A percentile compares a stretch with the other conserved stretches of the same genome.
Conservation (phyloP, 306 rosid species). For the Purshia tridentata region DNA sequence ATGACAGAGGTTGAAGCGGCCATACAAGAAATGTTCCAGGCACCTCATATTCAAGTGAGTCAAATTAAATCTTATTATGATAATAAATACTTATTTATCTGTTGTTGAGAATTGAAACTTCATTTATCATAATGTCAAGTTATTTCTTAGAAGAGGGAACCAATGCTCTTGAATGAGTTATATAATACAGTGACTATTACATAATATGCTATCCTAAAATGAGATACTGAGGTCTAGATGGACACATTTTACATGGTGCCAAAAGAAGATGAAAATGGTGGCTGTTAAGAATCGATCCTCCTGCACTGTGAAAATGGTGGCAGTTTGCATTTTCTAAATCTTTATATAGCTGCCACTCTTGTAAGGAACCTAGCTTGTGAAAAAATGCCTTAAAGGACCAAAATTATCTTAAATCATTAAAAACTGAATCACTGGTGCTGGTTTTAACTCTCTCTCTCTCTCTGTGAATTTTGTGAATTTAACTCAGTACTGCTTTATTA, state of each 20-base stretch:
- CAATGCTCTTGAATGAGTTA: conserved; percentile 11
- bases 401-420: neutral
- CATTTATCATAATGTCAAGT: conserved; percentile 1
- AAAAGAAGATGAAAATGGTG: neutral
- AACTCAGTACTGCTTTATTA: neutral
- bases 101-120: conserved; percentile 18
- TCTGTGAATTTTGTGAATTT: neutral
- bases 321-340: neutral
- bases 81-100: conserved; percentile 9
- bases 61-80: neutral
- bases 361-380: neutral
- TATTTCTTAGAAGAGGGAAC: conserved; percentile 15
- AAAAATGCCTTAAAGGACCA: neutral
- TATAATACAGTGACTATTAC: neutral
- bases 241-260: too few relatives aligned
- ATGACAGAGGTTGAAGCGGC: conserved; percentile 86
- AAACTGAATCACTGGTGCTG: neutral
- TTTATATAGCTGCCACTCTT: neutral
- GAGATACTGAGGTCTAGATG: neutral
- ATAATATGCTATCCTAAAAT: neutral
- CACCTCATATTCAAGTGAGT: conserved; percentile 97
- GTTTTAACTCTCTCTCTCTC: neutral
- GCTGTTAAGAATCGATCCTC: neutral
- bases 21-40: conserved; percentile 95
- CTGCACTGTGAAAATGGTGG: neutral